These are phyloP conservation scores for Phytopythium chamaehyphon DNA, from an alignment of 352 stramenopile genomes.

Conservation along the genomic window DNA sequence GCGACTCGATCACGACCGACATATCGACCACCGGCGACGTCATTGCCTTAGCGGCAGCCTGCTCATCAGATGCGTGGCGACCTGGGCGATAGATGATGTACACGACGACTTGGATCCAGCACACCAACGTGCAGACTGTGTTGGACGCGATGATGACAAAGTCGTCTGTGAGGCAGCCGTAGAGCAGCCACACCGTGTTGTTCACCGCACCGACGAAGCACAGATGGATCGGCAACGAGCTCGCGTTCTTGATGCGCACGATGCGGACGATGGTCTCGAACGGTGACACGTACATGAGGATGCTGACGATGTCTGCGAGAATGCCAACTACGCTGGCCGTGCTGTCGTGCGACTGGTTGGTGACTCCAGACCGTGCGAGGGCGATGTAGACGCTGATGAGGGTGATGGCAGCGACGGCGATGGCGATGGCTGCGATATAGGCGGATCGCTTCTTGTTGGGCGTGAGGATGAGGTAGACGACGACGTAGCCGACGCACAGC, in stretches of 20 bases:
- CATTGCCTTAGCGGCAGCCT: too few relatives aligned
- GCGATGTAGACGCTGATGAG: conserved; percentile 31
- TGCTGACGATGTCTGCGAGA: conserved; percentile 41
- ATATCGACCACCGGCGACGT: too few relatives aligned
- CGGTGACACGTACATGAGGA: conserved; percentile 52
- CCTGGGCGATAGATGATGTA: too few relatives aligned
- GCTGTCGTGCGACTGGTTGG: conserved; percentile 16
- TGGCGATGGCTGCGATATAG: conserved; percentile 7
- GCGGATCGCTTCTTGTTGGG: too few relatives aligned
- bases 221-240: conserved; percentile 22
- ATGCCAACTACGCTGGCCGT: conserved; percentile 37
- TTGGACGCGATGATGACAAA: neutral
- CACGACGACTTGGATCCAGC: too few relatives aligned
- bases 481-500: too few relatives aligned
- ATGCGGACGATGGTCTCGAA: conserved; percentile 39
- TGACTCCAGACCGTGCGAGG: conserved; percentile 23
- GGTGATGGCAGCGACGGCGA: conserved; percentile 15
- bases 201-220: conserved; percentile 11
- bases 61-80: too few relatives aligned
- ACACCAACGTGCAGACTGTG: neutral
- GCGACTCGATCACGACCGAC: too few relatives aligned
- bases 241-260: conserved; percentile 17
- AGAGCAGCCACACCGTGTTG: conserved; percentile 5
- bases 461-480: too few relatives aligned
- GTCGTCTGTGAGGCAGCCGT: conserved; percentile 2